Base-by-base conservation (phyloP, 1,284 basidiomycete species). In the Blastosporella zonata region DNA sequence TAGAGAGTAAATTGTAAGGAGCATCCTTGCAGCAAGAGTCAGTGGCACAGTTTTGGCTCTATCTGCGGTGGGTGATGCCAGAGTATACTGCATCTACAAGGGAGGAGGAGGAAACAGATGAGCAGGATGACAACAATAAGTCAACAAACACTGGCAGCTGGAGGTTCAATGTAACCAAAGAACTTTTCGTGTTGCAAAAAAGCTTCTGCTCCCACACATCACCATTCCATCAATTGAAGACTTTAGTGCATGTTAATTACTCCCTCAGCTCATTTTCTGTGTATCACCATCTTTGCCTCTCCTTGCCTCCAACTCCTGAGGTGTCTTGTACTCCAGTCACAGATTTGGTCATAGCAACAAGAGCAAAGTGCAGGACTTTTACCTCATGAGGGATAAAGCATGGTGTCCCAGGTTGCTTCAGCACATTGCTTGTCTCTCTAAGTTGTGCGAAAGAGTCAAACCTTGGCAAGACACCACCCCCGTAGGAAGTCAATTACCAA, bases 291-390 rank as follows among this genome's bases (percentile, higher is more conserved):
- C 40, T 54, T 6, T 13, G n/a, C 6, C 45, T 54, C n/a, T 25
- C 22, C 6, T 34, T 54, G 8, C 48, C 45, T 18, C 29, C 41
- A n/a, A 47, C 50, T 31, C 22, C 45, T 22, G 48, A 54, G 39
- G 48, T 50, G 4, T 33, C 36, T 5, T 7, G 8, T 12, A 13
- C 21, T 2, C 2, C 17, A 10, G 9, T 22, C 12, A 39, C 46
- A 21, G 48, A 50, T 27, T 21, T 17, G 13, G 36, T 54, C 12
- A 29, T 46, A 17, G 53, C 53, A 29, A 51, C 46, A 6, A 28
- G 45, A 28, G 12, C 6, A 7, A 22, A 37, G 10, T 20, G 12
- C 3, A 29, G 35, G 6, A 15, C 9, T 21, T 10, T 50, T 6
- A 43, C 48, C 13, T 12, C 10, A 1, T 20, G 36, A 6, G 48